phyloP scores from a whole-genome alignment of 2,329 filamentous ascomycete species.

The Mycosphaerella sp. region DNA sequence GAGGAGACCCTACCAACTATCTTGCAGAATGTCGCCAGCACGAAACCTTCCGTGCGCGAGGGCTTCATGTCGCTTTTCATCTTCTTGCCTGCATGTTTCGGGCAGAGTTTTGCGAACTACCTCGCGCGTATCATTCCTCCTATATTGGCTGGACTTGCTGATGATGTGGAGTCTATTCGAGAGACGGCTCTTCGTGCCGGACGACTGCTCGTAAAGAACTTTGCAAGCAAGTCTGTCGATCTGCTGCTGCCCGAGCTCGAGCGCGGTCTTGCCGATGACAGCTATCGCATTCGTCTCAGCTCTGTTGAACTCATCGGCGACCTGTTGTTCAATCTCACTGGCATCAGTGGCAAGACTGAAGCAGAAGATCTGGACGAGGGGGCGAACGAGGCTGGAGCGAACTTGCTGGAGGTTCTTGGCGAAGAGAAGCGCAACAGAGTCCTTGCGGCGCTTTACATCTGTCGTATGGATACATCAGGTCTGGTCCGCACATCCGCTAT shows the following conservation, averaged over 20 bases:
- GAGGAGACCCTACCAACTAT: conserved; percentile 97
- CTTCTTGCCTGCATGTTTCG: conserved; percentile 97
- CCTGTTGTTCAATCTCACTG: conserved; percentile 93
- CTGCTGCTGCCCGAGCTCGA: conserved; percentile 90
- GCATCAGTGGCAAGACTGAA: conserved; percentile 74
- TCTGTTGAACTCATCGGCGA: conserved; percentile 97
- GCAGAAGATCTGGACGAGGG: conserved; percentile 74
- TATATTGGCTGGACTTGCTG: conserved; percentile 86
- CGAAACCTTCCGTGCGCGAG: conserved; percentile 84
- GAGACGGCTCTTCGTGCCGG: conserved; percentile 94
- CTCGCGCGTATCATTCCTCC: conserved; percentile 92
- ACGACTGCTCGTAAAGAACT: conserved; percentile 94
- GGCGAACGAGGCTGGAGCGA: conserved; percentile 80
- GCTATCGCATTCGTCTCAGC: conserved; percentile 93
- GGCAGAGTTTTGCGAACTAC: conserved; percentile 96
- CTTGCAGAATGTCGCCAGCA: conserved; percentile 88
- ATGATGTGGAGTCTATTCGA: conserved; percentile 92
- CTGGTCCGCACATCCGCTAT: conserved; percentile 85
- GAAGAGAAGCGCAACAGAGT: conserved; percentile 97
- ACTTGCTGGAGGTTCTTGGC: conserved; percentile 88
- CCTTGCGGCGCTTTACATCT: conserved; percentile 93
- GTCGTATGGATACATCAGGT: conserved; percentile 90
- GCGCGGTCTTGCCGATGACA: conserved; percentile 93
- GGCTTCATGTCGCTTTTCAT: conserved; percentile 99
- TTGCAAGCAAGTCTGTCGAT: conserved; percentile 90